Percentiles rank a stretch among this genome's conserved stretches.
Evolutionary conservation across 495 filamentous ascomycete genomes (phyloP).

Genomic region (Letharia columbiana): DNA sequence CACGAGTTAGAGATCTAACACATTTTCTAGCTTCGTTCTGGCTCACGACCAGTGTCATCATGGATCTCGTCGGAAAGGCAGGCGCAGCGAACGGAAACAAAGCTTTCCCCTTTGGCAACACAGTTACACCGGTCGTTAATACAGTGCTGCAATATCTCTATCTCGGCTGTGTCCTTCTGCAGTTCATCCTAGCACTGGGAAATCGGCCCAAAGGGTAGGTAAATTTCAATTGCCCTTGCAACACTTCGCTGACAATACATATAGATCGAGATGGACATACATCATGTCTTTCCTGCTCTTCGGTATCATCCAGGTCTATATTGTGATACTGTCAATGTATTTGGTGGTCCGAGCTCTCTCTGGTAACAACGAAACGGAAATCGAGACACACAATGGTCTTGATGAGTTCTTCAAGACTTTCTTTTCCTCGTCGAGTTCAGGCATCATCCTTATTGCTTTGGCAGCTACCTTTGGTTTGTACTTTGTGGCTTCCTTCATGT

Average conservation of each 20-base stretch:
- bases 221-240: background rate
- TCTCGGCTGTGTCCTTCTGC: slow-evolving; percentile 78
- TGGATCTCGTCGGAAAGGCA: slow-evolving; percentile 84
- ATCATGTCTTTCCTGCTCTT: slow-evolving; percentile 84
- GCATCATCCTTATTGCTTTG: slow-evolving; percentile 89
- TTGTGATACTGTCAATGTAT: slow-evolving; percentile 81
- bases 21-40: slow-evolving; percentile 63
- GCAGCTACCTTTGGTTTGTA: slow-evolving; percentile 95
- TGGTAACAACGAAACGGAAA: slow-evolving; percentile 41
- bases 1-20: slow-evolving; percentile 23
- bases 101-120: slow-evolving; percentile 70
- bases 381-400: slow-evolving; percentile 43
- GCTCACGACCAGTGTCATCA: slow-evolving; percentile 92
- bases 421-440: slow-evolving; percentile 61
- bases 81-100: slow-evolving; percentile 36
- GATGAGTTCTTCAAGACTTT: slow-evolving; percentile 59
- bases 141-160: slow-evolving; percentile 87
- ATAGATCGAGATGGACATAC: slow-evolving; percentile 76
- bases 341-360: slow-evolving; percentile 77
- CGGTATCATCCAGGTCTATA: slow-evolving; percentile 78
- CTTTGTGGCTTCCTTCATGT: slow-evolving; percentile 96
- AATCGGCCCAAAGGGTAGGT: slow-evolving; percentile 78
- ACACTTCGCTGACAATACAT: slow-evolving; percentile 16
- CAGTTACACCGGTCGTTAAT: slow-evolving; percentile 83
- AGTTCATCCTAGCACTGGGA: slow-evolving; percentile 95